Base-by-base conservation (phyloP, 805 yeast genomes). In the Wickerhamiella azymoides region DNA sequence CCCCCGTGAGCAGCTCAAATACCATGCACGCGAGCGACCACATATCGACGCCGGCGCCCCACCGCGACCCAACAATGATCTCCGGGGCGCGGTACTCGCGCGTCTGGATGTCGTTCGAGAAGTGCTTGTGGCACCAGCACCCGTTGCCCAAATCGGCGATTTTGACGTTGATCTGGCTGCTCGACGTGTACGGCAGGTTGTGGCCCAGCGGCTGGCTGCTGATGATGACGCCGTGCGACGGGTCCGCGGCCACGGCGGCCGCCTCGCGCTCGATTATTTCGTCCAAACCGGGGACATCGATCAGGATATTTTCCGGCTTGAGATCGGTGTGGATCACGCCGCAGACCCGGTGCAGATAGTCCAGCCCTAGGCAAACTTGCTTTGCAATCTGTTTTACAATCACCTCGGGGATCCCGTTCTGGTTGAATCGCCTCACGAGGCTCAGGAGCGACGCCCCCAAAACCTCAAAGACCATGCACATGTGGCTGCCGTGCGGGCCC, bases 391-490 rank as follows among this genome's bases (percentile, higher is more conserved):
- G 89, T 62, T 84, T 81, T 32, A 84, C 92, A 55, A 81, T 74
- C 18, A 72, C 70, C 27, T 76, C 59, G 2, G 94, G 94, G n/a
- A 84, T 73, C 18, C 93, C 89, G 52, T 81, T 71, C 62, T 82
- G 85, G 58, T 74, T 71, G 57, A 73, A 88, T 47, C 88, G 71
- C 52, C 84, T 74, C 48, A 89, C 85, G 53, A 92, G 68, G 17
- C 94, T 88, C 44, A 92, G 67, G 53, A 92, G 62, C 59, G 86
- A 89, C 62, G 92, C 99, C 17, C 99, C 99, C 50, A 92, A 68
- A 0, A 92, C 95, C 64, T 92, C 98, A 62, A 92, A 92, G 1
- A 89, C 96, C 97, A 92, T 92, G 48, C 92, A 89, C 10, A 86
- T 80, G 63, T 92, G 99, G 2, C 74, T 71, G 1, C 99, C 99